Base-by-base conservation (phyloP, 441 rosid genomes). In the Populus hybrid region DNA sequence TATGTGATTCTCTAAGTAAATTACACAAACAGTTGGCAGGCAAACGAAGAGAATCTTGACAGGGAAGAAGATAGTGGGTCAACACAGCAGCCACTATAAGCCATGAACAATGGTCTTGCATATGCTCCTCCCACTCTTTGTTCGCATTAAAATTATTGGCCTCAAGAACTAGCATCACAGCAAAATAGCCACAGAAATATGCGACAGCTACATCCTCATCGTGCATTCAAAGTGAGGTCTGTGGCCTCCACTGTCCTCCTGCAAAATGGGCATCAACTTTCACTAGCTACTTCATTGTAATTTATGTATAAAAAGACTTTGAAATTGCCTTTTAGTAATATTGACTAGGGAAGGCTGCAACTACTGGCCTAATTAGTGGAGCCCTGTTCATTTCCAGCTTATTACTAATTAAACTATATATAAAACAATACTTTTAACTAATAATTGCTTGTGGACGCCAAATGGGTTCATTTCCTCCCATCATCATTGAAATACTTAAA, bases 321-420 rank as follows among this genome's bases (percentile, higher is more conserved):
- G 30, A 28, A 28, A 28, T 28, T 28, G 30, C 30, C 30, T 28
- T 36, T 21, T 32, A 57, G 24, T 53, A 38, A 4, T 38, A 5
- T 72, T 75, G 53, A 30, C 21, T 50, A 21, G 78, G 82, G 80
- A n/a, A 78, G 75, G 84, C 5, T 53, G 73, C 67, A 79, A 79
- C 72, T 81, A 77, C 72, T 78, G 67, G 68, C 12, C 59, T 34
- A 4, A 32, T 14, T 50, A 82, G 87, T 79, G 86, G 86, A 42
- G 40, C 65, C 71, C 76, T 72, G 6, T 61, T 34, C 67, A 67
- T 26, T 6, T 32, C 30, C 34, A 34, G 1, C 20, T 8, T 42
- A 50, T 50, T 50, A 5, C n/a, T 30, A 3, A 71, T 63, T 42
- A 28, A 28, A 28, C 30, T 4, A 28, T 28, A 28, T 2, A 28